Evolutionary conservation across 2,329 filamentous ascomycete species (phyloP), one percentile per base, ranked within the genome.

Genomic region (Calonectria montana): DNA sequence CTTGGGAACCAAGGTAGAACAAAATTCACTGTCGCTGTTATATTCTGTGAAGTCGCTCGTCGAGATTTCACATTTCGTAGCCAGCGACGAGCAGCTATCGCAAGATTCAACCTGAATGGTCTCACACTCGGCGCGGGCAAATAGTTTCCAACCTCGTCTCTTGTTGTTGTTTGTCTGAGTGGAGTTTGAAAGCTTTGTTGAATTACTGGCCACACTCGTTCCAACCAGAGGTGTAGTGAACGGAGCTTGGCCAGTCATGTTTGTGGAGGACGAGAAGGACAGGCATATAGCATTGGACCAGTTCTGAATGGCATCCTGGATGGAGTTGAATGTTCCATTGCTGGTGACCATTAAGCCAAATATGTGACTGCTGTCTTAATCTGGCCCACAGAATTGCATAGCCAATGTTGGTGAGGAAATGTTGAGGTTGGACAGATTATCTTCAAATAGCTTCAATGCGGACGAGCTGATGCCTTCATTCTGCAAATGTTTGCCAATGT

Each of bases 31-130:
- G 5, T 5, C 47, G 16, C 47, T 50, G 25, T 50, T 87, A 73
- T 81, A 85, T 63, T 83, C 81, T 18, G 74, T 80, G 55, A 87
- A 83, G 53, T 87, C 78, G 15, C 73, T 64, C 2, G 74, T 71
- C 0, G 82, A 81, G 18, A 88, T 84, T 8, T 83, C 82, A 63
- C 86, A 88, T 41, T 77, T 77, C 8, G 74, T 61, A 0, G 84
- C 84, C 0, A 88, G 75, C 0, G 81, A 71, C 0, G 69, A 78
- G 48, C 86, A 87, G 50, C 78, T 74, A 62, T 87, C 84, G 2
- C 82, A 83, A 0, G 77, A 75, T 1, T 75, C 74, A 12, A 86
- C 83, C 39, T 83, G 76, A 10, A 69, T 76, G 0, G 77, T 65
- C 31, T 29, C 68, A 55, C 77, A 78, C 18, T 78, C 75, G 0